Percentiles rank a stretch among this genome's conserved stretches.
Evolutionary conservation across 2,329 filamentous ascomycete genomes (phyloP).

Genomic region (Xylaria sp.): DNA sequence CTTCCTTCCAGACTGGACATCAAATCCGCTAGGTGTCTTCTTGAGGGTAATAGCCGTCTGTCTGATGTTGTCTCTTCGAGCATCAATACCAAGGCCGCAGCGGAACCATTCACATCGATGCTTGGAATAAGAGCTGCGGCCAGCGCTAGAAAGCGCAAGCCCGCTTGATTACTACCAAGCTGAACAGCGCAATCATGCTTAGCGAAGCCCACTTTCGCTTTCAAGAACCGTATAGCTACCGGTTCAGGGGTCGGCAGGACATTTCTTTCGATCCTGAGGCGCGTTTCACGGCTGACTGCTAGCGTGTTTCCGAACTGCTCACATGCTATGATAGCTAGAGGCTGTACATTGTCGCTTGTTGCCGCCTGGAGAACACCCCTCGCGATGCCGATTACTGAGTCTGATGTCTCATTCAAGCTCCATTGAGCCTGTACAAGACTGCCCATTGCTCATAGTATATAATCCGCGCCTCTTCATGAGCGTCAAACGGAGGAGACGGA

Average conservation of each 20-base stretch:
- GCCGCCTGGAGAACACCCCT: constrained; percentile 26
- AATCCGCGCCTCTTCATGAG: not conserved
- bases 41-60: constrained; percentile 13
- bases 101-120: not conserved
- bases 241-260: constrained; percentile 24
- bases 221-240: constrained; percentile 20
- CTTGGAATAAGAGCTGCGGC: constrained; percentile 18
- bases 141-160: constrained; percentile 23
- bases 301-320: constrained; percentile 31
- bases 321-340: constrained; percentile 28
- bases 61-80: constrained; percentile 21
- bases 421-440: constrained; percentile 19
- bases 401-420: constrained; percentile 22
- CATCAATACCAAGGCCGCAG: constrained; percentile 12
- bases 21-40: not conserved
- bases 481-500: not conserved
- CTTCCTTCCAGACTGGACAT: not conserved
- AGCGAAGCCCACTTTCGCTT: constrained; percentile 22
- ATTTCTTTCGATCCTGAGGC: constrained; percentile 20
- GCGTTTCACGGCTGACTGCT: constrained; percentile 24
- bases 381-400: constrained; percentile 12
- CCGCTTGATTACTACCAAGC: constrained; percentile 26
- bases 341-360: constrained; percentile 29
- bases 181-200: constrained; percentile 25
- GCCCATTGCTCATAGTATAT: not conserved